Percentiles rank a stretch among this genome's conserved stretches.
phyloP scores from a whole-genome alignment of 2,329 filamentous ascomycete species.

The Xenosphaeropsis pyriputrescens region DNA sequence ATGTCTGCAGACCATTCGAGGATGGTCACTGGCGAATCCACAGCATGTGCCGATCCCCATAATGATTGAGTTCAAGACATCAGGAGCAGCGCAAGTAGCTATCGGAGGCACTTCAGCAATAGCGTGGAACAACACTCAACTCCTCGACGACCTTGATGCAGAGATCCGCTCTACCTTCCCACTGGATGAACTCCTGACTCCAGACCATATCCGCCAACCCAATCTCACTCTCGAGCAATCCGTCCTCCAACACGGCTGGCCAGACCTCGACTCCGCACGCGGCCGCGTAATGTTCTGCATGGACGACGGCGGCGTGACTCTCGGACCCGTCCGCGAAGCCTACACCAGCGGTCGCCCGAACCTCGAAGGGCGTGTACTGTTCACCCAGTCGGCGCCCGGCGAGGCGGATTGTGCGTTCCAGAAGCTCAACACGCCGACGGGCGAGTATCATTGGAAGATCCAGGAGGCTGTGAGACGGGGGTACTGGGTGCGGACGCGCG shows the following conservation, averaged over 20 bases:
- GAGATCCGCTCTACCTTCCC: conserved; percentile 30
- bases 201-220: conserved; percentile 27
- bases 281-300: conserved; percentile 34
- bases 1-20: conserved; percentile 26
- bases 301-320: conserved; percentile 27
- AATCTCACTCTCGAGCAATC: conserved; percentile 28
- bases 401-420: conserved; percentile 30
- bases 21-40: conserved; percentile 27
- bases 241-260: conserved; percentile 31
- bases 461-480: too few relatives aligned
- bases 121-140: conserved; percentile 25
- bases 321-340: conserved; percentile 20
- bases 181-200: conserved; percentile 24
- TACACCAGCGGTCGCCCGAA: conserved; percentile 14
- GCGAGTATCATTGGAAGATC: conserved; percentile 21
- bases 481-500: conserved; percentile 26
- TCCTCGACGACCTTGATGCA: conserved; percentile 26
- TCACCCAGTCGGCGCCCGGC: conserved; percentile 31
- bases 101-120: conserved; percentile 21
- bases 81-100: not conserved
- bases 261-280: conserved; percentile 25
- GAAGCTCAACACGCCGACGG: conserved; percentile 25
- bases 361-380: conserved; percentile 21
- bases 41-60: conserved; percentile 30
- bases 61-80: conserved; percentile 32